These are phyloP conservation scores for Musa balbisiana DNA, from an alignment of 202 grass and related monocot species.

Conservation along the genomic window DNA sequence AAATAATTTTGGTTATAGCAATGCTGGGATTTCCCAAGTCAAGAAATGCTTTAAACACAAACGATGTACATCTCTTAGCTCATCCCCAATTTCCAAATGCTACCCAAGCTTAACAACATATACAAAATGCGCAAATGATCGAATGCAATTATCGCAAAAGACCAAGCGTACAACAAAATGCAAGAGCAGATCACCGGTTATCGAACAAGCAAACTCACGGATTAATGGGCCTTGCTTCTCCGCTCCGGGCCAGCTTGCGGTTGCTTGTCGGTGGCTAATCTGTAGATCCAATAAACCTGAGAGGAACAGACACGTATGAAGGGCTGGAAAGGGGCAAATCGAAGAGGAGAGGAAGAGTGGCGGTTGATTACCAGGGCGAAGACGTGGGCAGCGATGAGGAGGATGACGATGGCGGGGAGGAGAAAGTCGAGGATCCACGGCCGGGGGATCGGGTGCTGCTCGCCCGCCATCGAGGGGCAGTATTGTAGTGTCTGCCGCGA, in stretches of 20 bases:
- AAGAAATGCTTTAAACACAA: too few relatives aligned
- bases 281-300: conserved; percentile 24
- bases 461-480: conserved; percentile 24
- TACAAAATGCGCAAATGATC: too few relatives aligned
- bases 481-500: neutral
- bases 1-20: too few relatives aligned
- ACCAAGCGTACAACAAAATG: too few relatives aligned
- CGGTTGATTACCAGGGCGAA: conserved; percentile 53
- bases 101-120: too few relatives aligned
- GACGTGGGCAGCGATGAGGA: conserved; percentile 95
- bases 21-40: too few relatives aligned
- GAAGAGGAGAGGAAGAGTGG: neutral
- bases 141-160: too few relatives aligned
- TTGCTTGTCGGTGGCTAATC: conserved; percentile 13
- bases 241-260: conserved; percentile 10
- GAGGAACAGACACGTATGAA: neutral
- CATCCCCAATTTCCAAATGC: too few relatives aligned
- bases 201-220: neutral
- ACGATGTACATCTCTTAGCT: too few relatives aligned
- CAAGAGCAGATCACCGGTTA: too few relatives aligned
- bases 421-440: conserved; percentile 64
- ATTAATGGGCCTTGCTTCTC: conserved; percentile 11
- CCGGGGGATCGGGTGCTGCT: conserved; percentile 34
- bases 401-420: conserved; percentile 53
- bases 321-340: neutral